Evolutionary conservation across 2,329 filamentous ascomycete genomes (phyloP).

Genomic region (Bipolaris cookei): DNA sequence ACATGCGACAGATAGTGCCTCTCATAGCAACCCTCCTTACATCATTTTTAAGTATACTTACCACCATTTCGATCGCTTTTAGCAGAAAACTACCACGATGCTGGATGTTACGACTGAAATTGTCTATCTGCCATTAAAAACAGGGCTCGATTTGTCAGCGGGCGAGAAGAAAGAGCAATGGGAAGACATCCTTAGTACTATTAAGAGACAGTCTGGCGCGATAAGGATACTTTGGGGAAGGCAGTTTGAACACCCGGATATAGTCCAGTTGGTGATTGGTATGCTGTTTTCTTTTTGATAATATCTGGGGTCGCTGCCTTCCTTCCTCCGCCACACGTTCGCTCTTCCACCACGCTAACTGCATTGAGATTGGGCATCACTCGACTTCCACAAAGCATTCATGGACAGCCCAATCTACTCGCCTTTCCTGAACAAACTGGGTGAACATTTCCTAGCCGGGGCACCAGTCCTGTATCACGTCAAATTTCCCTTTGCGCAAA

Average conservation of each 20-base stretch:
- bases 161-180: conserved; percentile 41
- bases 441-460: conserved; percentile 34
- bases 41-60: background rate
- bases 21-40: background rate
- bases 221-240: conserved; percentile 47
- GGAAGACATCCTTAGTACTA: conserved; percentile 42
- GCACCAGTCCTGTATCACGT: conserved; percentile 44
- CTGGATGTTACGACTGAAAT: conserved; percentile 48
- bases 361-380: conserved; percentile 53
- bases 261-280: conserved; percentile 52
- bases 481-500: conserved; percentile 29
- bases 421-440: conserved; percentile 46
- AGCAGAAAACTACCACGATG: conserved; percentile 21
- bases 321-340: too few relatives aligned
- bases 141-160: conserved; percentile 33
- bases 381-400: conserved; percentile 52
- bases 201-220: conserved; percentile 48
- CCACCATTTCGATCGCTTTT: too few relatives aligned
- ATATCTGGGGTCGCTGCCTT: background rate
- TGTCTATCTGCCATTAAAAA: conserved; percentile 47
- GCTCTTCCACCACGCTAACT: background rate
- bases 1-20: too few relatives aligned
- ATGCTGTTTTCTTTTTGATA: conserved; percentile 26
- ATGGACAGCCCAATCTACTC: conserved; percentile 45
- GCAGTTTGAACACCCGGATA: conserved; percentile 49